Base-by-base conservation (phyloP, 2,329 filamentous ascomycete genomes). In the Didymella arachidicola region DNA sequence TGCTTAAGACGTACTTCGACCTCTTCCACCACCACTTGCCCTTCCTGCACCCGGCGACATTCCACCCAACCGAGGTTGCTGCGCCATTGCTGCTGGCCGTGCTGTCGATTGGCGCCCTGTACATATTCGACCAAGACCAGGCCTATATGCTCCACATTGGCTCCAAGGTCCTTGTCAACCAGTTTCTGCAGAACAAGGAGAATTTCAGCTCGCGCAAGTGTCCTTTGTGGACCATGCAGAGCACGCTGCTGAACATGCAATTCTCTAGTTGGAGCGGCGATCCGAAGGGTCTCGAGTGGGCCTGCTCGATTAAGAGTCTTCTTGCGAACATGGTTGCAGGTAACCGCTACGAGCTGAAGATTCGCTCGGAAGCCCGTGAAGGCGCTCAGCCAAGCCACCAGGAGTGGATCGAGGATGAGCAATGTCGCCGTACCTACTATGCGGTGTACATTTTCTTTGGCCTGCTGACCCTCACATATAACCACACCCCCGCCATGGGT, bases 361-460 rank as follows among this genome's bases (percentile, higher is more conserved):
- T 97, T 61, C 91, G 95, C 18, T 91, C 91, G 54, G 94, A 98
- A 73, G 92, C 90, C 61, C 92, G 95, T 56, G 89, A 92, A 69
- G 89, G 86, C 43, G 83, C 86, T 27, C 84, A 86, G 61, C 92
- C 94, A 1, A 92, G 86, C 38, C 91, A 93, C 57, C 86, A 89
- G 16, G 92, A 98, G 74, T 99, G 95, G 95, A 89, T 98, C 43
- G 93, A 96, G 71, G 95, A 99, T 72, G 95, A 99, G 79, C 93
- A 94, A 49, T 97, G 95, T 77, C 88, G 94, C 59, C 91, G 95
- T 61, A 98, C 95, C 1, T 99, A 98, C 80, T 99, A 96, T 72
- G 94, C 95, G 1, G 95, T 98, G 60, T 99, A 98, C 82, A 97
- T 98, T 78, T 98, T 98, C 86, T 98, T 98, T 73, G 95, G 95